These are phyloP conservation scores for Ogataea thermomethanolica DNA, from an alignment of 805 yeast genomes.

Conservation along the genomic window DNA sequence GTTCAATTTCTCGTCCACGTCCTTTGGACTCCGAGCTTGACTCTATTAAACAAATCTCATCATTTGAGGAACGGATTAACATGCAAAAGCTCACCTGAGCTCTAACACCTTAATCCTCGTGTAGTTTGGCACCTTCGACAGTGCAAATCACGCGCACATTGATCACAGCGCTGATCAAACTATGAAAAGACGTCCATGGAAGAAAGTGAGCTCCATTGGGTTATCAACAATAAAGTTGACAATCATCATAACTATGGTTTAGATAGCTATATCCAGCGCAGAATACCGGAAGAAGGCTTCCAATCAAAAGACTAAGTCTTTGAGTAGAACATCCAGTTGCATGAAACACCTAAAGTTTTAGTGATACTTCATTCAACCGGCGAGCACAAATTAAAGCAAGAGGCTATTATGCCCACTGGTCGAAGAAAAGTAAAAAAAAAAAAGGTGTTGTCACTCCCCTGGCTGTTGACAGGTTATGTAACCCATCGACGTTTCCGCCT, in stretches of 20 bases:
- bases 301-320: constrained; percentile 9
- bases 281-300: constrained; percentile 35
- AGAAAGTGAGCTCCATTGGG: constrained; percentile 87
- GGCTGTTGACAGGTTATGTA: constrained; percentile 17
- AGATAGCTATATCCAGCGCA: constrained; percentile 56
- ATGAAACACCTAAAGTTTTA: constrained; percentile 8
- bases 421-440: constrained; percentile 4
- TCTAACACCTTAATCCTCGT: constrained; percentile 1
- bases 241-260: constrained; percentile 78
- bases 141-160: constrained; percentile 39
- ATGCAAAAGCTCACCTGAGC: constrained; percentile 2
- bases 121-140: constrained; percentile 66
- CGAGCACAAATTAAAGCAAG: constrained; percentile 10
- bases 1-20: constrained; percentile 52
- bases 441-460: not conserved
- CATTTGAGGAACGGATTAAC: constrained; percentile 35
- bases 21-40: constrained; percentile 74
- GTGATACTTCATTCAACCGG: constrained; percentile 8
- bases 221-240: constrained; percentile 37
- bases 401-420: constrained; percentile 11
- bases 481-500: constrained; percentile 54
- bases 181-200: constrained; percentile 49
- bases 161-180: constrained; percentile 16
- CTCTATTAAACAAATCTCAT: constrained; percentile 78
- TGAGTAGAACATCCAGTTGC: constrained; percentile 1